These are phyloP conservation scores for Rhytidhysteron rufulum DNA, from an alignment of 2,329 filamentous ascomycete genomes.

Conservation along the genomic window DNA sequence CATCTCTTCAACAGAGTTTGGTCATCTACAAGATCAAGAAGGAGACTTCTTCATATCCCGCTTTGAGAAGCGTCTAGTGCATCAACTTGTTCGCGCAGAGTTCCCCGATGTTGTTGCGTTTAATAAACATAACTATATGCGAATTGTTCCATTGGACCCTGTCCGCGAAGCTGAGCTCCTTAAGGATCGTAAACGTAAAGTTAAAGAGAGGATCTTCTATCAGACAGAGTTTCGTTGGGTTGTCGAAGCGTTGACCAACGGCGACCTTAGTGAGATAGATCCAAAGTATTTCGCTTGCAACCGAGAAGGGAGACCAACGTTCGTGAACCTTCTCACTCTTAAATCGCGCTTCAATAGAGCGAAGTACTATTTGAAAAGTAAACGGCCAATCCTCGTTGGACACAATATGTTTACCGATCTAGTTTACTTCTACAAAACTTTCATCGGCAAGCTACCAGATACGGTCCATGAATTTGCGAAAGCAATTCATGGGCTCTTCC, in stretches of 20 bases:
- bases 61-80: conserved; percentile 62
- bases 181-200: conserved; percentile 31
- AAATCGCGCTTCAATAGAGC: conserved; percentile 38
- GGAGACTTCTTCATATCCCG: conserved; percentile 27
- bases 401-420: conserved; percentile 65
- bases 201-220: conserved; percentile 37
- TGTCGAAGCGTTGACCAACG: conserved; percentile 44
- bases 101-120: conserved; percentile 48
- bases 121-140: conserved; percentile 40
- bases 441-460: conserved; percentile 56
- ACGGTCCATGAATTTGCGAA: conserved; percentile 52
- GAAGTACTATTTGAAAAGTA: conserved; percentile 41
- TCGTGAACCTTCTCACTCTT: conserved; percentile 31
- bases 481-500: conserved; percentile 52
- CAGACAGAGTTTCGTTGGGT: conserved; percentile 51
- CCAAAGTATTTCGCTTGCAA: conserved; percentile 32
- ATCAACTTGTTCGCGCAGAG: conserved; percentile 63
- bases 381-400: conserved; percentile 54
- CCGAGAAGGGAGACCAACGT: conserved; percentile 30
- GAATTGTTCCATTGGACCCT: conserved; percentile 40
- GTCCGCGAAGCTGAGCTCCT: conserved; percentile 42
- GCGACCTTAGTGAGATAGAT: conserved; percentile 35
- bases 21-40: conserved; percentile 2
- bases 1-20: conserved; percentile 28
- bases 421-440: conserved; percentile 60